These are phyloP conservation scores for Penicillium capsulatum DNA, from an alignment of 2,329 filamentous ascomycete species.

Conservation along the genomic window DNA sequence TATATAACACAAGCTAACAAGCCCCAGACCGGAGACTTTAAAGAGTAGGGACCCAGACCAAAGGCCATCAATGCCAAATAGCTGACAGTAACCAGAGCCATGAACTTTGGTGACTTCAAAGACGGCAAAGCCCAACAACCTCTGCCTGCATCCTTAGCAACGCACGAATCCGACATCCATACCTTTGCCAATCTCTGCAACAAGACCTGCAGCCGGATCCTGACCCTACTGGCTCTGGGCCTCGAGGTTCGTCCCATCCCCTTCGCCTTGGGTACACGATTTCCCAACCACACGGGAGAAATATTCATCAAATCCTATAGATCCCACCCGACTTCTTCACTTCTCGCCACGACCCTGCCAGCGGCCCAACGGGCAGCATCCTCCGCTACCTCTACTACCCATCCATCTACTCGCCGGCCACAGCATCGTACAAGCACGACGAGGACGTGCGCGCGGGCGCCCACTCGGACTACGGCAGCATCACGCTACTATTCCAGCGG, in stretches of 20 bases:
- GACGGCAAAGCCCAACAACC: constrained; percentile 69
- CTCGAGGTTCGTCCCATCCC: constrained; percentile 53
- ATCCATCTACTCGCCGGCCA: constrained; percentile 46
- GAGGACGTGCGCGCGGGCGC: constrained; percentile 80
- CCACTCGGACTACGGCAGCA: constrained; percentile 76
- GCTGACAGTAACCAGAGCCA: constrained; percentile 56
- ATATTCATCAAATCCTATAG: constrained; percentile 12
- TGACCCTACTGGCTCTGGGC: constrained; percentile 73
- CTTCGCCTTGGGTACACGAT: neutral
- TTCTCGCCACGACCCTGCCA: constrained; percentile 53
- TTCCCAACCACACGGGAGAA: too few species aligned
- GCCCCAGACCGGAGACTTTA: constrained; percentile 72
- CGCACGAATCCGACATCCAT: constrained; percentile 58
- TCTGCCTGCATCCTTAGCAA: constrained; percentile 61
- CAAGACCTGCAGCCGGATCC: constrained; percentile 65
- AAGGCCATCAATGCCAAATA: neutral
- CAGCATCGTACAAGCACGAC: constrained; percentile 43
- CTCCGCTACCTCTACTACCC: constrained; percentile 73
- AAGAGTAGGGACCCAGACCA: constrained; percentile 62
- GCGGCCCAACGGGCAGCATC: constrained; percentile 53
- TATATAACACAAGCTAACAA: constrained; percentile 15
- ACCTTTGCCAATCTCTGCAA: constrained; percentile 69
- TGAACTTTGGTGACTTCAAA: constrained; percentile 82
- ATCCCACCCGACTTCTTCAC: constrained; percentile 56
- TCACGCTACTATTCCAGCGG: constrained; percentile 76